phyloP scores from a whole-genome alignment of 176 grass and related monocot genomes.

The Oropetium thomaeum region DNA sequence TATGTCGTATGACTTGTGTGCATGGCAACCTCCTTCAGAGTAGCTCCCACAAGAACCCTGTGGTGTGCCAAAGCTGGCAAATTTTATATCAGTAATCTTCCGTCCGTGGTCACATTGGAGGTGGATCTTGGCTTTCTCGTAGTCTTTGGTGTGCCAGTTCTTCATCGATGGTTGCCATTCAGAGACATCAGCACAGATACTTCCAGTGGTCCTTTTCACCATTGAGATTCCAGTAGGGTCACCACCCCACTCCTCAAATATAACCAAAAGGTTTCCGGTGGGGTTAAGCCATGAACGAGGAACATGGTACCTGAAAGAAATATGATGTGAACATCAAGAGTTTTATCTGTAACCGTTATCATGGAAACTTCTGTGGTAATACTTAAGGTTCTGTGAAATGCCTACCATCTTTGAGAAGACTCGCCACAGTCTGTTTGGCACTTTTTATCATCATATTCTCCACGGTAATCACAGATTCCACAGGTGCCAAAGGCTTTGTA shows the following conservation, averaged over 20 bases:
- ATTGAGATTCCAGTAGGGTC: slow-evolving; percentile 72
- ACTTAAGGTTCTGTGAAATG: not conserved
- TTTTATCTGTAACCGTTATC: not conserved
- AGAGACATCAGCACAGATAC: slow-evolving; percentile 77
- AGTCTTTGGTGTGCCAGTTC: slow-evolving; percentile 79
- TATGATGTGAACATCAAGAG: slow-evolving; percentile 23
- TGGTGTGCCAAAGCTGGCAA: slow-evolving; percentile 93
- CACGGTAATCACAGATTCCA: slow-evolving; percentile 71
- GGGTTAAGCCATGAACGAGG: slow-evolving; percentile 95
- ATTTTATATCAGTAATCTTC: slow-evolving; percentile 85
- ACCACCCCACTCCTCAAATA: slow-evolving; percentile 96
- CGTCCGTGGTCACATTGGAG: slow-evolving; percentile 67
- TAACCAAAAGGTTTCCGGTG: slow-evolving; percentile 82
- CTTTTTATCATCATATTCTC: slow-evolving; percentile 74
- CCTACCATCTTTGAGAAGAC: slow-evolving; percentile 91
- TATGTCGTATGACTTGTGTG: slow-evolving; percentile 86
- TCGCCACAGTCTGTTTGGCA: slow-evolving; percentile 93
- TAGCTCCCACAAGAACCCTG: slow-evolving; percentile 79
- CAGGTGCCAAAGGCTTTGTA: slow-evolving; percentile 77
- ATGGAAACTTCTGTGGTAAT: not conserved
- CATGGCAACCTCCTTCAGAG: slow-evolving; percentile 81
- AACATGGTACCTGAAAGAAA: slow-evolving; percentile 80
- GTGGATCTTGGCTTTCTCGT: slow-evolving; percentile 77
- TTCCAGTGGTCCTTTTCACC: slow-evolving; percentile 72
- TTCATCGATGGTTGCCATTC: slow-evolving; percentile 96